phyloP scores from a whole-genome alignment of 2,329 filamentous ascomycete genomes.

The Penicillium sp. region DNA sequence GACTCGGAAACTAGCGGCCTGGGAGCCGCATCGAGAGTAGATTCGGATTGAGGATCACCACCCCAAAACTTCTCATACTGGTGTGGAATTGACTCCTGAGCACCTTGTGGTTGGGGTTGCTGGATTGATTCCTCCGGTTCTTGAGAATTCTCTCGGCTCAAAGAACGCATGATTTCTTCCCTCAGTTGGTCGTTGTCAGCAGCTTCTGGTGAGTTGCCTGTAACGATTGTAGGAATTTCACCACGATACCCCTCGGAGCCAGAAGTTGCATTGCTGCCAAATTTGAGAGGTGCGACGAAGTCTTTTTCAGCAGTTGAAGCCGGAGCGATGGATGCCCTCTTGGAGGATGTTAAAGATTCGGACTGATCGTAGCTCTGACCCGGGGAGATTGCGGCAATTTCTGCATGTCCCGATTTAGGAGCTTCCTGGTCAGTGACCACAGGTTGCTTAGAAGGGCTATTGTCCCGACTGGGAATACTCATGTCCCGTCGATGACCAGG shows the following conservation, averaged over 20 bases:
- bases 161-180: slow-evolving; percentile 49
- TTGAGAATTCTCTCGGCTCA: slow-evolving; percentile 41
- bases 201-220: slow-evolving; percentile 38
- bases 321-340: slow-evolving; percentile 2
- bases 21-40: slow-evolving; percentile 18
- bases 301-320: slow-evolving; percentile 13
- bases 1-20: slow-evolving; percentile 15
- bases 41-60: slow-evolving; percentile 15
- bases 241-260: slow-evolving; percentile 16
- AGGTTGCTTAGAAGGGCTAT: slow-evolving; percentile 62
- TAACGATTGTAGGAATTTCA: slow-evolving; percentile 34
- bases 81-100: slow-evolving; percentile 31
- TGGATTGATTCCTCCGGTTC: slow-evolving; percentile 21
- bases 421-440: slow-evolving; percentile 47
- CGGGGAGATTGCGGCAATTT: slow-evolving; percentile 42
- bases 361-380: slow-evolving; percentile 17
- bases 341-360: not conserved
- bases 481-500: slow-evolving; percentile 58
- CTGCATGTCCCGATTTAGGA: slow-evolving; percentile 46
- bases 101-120: slow-evolving; percentile 17
- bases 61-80: slow-evolving; percentile 42
- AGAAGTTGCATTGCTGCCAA: slow-evolving; percentile 23
- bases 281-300: slow-evolving; percentile 35
- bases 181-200: slow-evolving; percentile 46
- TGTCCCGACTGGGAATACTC: slow-evolving; percentile 57